Conservation (phyloP, 106 monocot species). For the Phalaenopsis aphrodite region DNA sequence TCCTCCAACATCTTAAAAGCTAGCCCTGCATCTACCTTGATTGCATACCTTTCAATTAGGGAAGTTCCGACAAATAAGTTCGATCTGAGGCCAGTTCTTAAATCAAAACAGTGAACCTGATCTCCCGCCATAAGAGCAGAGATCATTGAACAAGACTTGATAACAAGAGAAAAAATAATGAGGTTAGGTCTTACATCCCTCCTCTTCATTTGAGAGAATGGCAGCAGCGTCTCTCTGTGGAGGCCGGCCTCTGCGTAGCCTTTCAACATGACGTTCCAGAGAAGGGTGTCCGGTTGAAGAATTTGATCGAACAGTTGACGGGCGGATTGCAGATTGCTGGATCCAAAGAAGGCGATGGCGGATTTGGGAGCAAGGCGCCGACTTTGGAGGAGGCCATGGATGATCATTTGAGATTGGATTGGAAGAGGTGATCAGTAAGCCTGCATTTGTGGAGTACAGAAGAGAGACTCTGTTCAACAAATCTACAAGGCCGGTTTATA, state of each 20-base stretch:
- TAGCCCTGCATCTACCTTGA: not conserved
- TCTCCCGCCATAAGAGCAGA: constrained; percentile 10
- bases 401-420: constrained; percentile 36
- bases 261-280: constrained; percentile 54
- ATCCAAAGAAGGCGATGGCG: constrained; percentile 16
- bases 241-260: constrained; percentile 19
- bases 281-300: constrained; percentile 14
- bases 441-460: constrained; percentile 31
- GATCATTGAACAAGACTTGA: constrained; percentile 30
- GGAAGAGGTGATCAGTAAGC: constrained; percentile 13
- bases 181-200: constrained; percentile 26
- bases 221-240: constrained; percentile 17
- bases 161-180: constrained; percentile 49
- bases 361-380: constrained; percentile 29
- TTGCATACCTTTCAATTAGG: constrained; percentile 49
- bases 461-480: constrained; percentile 22
- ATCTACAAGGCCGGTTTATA: not conserved
- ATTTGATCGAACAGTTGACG: constrained; percentile 28
- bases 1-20: constrained; percentile 41
- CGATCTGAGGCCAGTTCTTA: constrained; percentile 34
- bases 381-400: constrained; percentile 33
- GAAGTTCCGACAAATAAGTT: constrained; percentile 37
- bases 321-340: constrained; percentile 13
- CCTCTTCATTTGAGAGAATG: constrained; percentile 32
- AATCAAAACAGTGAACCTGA: constrained; percentile 30